These are phyloP conservation scores for Bauhinia variegata DNA, from an alignment of 306 rosid species.

Conservation along the genomic window DNA sequence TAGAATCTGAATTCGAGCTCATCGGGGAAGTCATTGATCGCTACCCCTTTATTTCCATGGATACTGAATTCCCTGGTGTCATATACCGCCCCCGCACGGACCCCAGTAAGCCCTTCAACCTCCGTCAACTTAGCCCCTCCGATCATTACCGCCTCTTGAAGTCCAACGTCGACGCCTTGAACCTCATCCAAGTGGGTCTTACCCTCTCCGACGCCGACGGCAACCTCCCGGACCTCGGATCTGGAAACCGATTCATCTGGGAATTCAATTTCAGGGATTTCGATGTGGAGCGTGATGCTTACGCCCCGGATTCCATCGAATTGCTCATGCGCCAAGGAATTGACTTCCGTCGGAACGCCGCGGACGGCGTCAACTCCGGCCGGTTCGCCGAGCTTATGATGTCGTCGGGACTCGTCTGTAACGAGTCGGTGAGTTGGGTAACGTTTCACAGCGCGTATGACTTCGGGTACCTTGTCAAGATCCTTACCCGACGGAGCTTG, in stretches of 20 bases:
- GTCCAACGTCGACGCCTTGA: slow-evolving; percentile 76
- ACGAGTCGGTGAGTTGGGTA: slow-evolving; percentile 64
- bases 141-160: slow-evolving; percentile 62
- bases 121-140: slow-evolving; percentile 44
- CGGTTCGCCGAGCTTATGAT: slow-evolving; percentile 58
- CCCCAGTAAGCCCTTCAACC: slow-evolving; percentile 11
- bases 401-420: slow-evolving; percentile 68
- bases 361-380: slow-evolving; percentile 47
- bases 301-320: slow-evolving; percentile 65
- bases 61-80: slow-evolving; percentile 77
- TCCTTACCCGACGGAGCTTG: slow-evolving; percentile 47
- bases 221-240: slow-evolving; percentile 66
- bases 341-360: slow-evolving; percentile 54
- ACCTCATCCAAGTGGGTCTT: slow-evolving; percentile 76
- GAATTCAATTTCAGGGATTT: slow-evolving; percentile 79
- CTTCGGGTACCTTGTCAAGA: slow-evolving; percentile 70
- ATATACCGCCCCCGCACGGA: slow-evolving; percentile 39
- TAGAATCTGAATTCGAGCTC: slow-evolving; percentile 51
- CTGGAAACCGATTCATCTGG: slow-evolving; percentile 56
- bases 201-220: slow-evolving; percentile 70
- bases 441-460: slow-evolving; percentile 80
- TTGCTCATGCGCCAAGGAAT: slow-evolving; percentile 71
- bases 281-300: slow-evolving; percentile 47
- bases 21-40: slow-evolving; percentile 41
- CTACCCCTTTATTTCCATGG: slow-evolving; percentile 74